Evolutionary conservation across 1,284 basidiomycete genomes (phyloP).

Genomic region (Sporisorium reilianum): DNA sequence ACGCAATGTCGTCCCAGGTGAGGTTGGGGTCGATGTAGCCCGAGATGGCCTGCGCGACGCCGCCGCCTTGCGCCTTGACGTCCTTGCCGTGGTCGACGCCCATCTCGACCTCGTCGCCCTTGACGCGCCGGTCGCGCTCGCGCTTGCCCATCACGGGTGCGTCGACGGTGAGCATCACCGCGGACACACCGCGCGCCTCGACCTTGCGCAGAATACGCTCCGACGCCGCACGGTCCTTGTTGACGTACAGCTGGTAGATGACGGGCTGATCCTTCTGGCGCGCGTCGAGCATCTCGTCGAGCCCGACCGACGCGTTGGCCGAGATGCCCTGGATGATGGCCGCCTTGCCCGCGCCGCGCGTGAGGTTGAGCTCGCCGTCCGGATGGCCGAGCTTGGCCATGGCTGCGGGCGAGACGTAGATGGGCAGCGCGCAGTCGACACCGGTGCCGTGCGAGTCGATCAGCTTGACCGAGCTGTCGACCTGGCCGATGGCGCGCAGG

Average conservation of each 20-base stretch:
- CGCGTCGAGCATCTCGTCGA: conserved; percentile 77
- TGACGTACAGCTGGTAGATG: conserved; percentile 79
- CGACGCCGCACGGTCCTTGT: conserved; percentile 78
- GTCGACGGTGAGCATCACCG: conserved; percentile 91
- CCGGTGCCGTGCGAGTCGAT: conserved; percentile 31
- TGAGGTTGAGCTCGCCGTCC: conserved; percentile 90
- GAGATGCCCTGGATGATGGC: conserved; percentile 89
- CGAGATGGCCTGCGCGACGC: conserved; percentile 72
- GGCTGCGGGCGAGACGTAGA: conserved; percentile 85
- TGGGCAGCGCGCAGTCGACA: conserved; percentile 37
- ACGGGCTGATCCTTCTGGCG: conserved; percentile 74
- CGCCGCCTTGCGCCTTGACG: conserved; percentile 54
- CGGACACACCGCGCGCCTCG: conserved; percentile 78
- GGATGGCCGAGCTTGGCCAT: conserved; percentile 92
- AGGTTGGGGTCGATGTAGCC: conserved; percentile 73
- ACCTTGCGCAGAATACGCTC: conserved; percentile 80
- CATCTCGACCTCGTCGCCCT: conserved; percentile 69
- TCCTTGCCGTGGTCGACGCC: conserved; percentile 55
- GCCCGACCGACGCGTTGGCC: conserved; percentile 84
- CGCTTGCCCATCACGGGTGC: conserved; percentile 86
- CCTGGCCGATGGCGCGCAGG: conserved; percentile 84
- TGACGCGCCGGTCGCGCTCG: conserved; percentile 77
- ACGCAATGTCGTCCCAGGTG: conserved; percentile 75
- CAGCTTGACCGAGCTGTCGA: conserved; percentile 75
- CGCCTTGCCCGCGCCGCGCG: conserved; percentile 78